Base-by-base conservation (phyloP, 176 grass and related monocot genomes). In the Juncus effusus region DNA sequence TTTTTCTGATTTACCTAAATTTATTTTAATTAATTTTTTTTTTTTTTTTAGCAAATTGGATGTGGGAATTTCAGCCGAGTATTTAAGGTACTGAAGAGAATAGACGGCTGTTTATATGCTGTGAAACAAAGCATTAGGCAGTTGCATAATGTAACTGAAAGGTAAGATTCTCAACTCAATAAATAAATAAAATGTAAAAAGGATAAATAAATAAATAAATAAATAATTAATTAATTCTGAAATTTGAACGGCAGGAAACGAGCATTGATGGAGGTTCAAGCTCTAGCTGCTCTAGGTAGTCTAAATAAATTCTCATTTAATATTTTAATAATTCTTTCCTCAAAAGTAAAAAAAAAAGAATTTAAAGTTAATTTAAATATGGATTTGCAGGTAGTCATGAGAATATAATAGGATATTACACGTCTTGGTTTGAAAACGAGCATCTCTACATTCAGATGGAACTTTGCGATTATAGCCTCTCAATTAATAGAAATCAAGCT, bases 391-490 rank as follows among this genome's bases (percentile, higher is more conserved):
- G 92, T 66, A 78, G 60, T 58, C 88, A 97, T 78, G 85, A 97
- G 63, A 97, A 93, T 59, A 86, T 97, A 76, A 78, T 97, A 69
- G 76, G 82, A 66, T 97, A 97, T 67, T 92, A 92, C 83, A 89
- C 72, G 49, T 97, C 94, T 60, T 97, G 94, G 94, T 97, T 93
- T 78, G 94, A 97, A 79, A 87, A 89, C 49, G 78, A 84, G 40
- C 81, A 84, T 36, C 83, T 97, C 11, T 93, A 67, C 75, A 93
- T 97, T 86, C 94, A 97, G 78, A 93, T 93, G 88, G 94, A 97
- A 82, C 80, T 97, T 3, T 97, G 94, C 36, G 88, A 93, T 54
- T 10, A 52, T 13, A 84, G 85, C 59, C 49, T 93, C 56, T 79
- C 73, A 60, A 73, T 80, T 42, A 84, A 75, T 37, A 62, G 16